Evolutionary conservation across 495 filamentous ascomycete genomes (phyloP).

Genomic region (Tetracladium marchalianum): DNA sequence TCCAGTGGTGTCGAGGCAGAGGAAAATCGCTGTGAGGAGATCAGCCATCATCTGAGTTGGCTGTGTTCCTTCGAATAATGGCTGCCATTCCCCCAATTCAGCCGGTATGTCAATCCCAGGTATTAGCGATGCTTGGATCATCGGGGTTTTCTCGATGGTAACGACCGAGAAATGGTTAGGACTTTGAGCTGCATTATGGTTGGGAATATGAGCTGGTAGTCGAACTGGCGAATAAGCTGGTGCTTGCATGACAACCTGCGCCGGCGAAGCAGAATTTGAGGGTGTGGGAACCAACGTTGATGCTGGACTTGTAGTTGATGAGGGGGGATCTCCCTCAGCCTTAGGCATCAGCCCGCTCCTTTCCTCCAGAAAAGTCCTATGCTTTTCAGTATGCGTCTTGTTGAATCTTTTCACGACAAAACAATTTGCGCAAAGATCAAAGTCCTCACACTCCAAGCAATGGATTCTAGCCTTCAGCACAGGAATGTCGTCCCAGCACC

Average conservation of each 20-base stretch:
- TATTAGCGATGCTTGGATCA: too few relatives aligned
- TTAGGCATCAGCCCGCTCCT: too few relatives aligned
- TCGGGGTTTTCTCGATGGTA: too few relatives aligned
- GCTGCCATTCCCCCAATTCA: too few relatives aligned
- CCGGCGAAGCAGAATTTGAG: too few relatives aligned
- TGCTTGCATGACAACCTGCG: too few relatives aligned
- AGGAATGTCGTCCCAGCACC: constrained; percentile 1
- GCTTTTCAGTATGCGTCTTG: background rate
- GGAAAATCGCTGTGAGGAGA: constrained; percentile 1
- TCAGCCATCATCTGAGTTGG: background rate
- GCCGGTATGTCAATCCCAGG: too few relatives aligned
- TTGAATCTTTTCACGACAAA: background rate
- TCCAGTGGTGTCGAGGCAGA: background rate
- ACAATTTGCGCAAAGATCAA: constrained; percentile 5
- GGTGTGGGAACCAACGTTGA: too few relatives aligned
- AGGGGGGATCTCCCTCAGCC: too few relatives aligned
- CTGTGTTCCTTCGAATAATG: background rate
- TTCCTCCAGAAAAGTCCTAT: background rate
- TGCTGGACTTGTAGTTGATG: too few relatives aligned
- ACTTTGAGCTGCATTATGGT: background rate
- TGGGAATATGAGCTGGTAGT: background rate
- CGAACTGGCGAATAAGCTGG: too few relatives aligned
- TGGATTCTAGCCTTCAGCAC: background rate
- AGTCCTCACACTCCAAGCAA: constrained; percentile 1
- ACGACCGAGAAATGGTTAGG: background rate